Evolutionary conservation across 768 basidiomycete species (phyloP).

Genomic region (Infundibulicybe gibba): DNA sequence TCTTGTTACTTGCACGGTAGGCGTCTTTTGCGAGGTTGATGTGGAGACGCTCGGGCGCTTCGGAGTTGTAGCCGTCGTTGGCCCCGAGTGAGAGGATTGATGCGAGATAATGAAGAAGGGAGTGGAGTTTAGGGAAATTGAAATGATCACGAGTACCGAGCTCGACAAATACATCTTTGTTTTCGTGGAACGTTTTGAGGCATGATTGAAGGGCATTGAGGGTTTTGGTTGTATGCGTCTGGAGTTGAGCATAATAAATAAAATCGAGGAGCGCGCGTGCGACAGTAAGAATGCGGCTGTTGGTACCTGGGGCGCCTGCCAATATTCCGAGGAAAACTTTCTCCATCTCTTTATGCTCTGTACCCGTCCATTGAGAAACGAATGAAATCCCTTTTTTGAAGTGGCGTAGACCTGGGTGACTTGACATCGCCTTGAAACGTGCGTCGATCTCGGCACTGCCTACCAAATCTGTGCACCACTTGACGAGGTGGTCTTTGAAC

Average conservation of each 20-base stretch:
- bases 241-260: constrained; percentile 27
- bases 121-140: constrained; percentile 36
- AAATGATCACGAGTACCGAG: constrained; percentile 24
- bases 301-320: constrained; percentile 12
- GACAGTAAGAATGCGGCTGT: constrained; percentile 13
- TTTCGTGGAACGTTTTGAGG: constrained; percentile 21
- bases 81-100: constrained; percentile 22
- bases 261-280: constrained; percentile 28
- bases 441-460: constrained; percentile 25
- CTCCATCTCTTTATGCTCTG: constrained; percentile 35
- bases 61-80: constrained; percentile 29
- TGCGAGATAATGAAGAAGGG: constrained; percentile 24
- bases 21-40: constrained; percentile 37
- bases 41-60: constrained; percentile 33
- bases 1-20: constrained; percentile 23
- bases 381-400: constrained; percentile 39
- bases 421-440: constrained; percentile 26
- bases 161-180: constrained; percentile 25
- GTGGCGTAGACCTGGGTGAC: constrained; percentile 23
- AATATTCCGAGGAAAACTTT: constrained; percentile 28
- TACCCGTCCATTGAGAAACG: constrained; percentile 39
- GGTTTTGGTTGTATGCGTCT: constrained; percentile 20
- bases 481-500: constrained; percentile 39
- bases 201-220: constrained; percentile 17
- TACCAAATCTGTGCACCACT: constrained; percentile 24